Evolutionary conservation across 495 filamentous ascomycete genomes (phyloP), one percentile per base, ranked within the genome.

Genomic region (Staphylotrichum longicolle): DNA sequence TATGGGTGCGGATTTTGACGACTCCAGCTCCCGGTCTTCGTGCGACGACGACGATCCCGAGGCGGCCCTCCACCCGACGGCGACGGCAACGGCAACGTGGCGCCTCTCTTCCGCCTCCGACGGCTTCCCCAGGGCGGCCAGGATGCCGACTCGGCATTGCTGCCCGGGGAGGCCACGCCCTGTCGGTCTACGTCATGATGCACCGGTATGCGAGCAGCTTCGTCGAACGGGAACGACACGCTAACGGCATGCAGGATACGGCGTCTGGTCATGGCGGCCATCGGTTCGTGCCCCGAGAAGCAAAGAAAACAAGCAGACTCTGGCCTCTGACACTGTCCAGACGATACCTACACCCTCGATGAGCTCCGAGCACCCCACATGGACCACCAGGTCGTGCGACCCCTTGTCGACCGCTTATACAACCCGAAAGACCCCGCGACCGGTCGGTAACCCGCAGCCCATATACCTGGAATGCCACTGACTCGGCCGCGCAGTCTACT

Each of bases 331-430:
- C 52, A 39, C 37, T 39, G 37, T 39, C 45, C 51, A 78, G 84
- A 86, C 69, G 85, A 87, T 62, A 82, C 83, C 9, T 87, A 87
- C 67, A 83, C 78, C 20, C 66, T 82, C 35, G 83, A 86, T 12
- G 83, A 87, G 63, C 71, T 87, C 2, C 77, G 78, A 47, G 78
- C 78, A 44, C 84, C 83, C 9, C 76, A 83, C 34, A 81, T 87
- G 77, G 85, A 83, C 65, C 68, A 76, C 8, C 72, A 80, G 14
- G 74, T 87, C 39, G 82, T 86, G 4, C 76, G 83, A 57, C 84
- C 85, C 9, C 68, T 87, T 10, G 82, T 86, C 7, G 81, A 86
- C 61, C 78, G 78, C n/a, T 71, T 86, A 0, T 86, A 85, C 68
- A 78, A 81, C 48, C 74, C 75, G 15, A 66, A 82, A 10, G 85